Conservation (phyloP, 2,329 filamentous ascomycete species). For the Pseudogymnoascus sp. region DNA sequence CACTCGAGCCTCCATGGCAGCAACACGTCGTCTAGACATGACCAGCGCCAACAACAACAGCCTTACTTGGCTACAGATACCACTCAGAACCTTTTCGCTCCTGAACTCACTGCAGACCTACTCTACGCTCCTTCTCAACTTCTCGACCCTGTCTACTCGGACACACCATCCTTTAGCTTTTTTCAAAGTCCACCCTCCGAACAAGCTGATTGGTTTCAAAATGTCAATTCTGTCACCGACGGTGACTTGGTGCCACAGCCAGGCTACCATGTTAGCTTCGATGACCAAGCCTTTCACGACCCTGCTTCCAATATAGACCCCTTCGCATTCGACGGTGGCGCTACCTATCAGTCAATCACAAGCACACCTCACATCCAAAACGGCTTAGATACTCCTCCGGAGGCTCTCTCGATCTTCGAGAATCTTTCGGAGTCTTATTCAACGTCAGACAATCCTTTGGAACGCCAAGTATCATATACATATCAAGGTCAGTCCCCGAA, state of each 20-base stretch:
- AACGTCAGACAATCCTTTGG: background rate
- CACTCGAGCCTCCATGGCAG: slow-evolving; percentile 17
- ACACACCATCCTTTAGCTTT: background rate
- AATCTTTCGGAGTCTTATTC: background rate
- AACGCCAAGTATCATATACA: background rate
- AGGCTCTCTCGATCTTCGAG: background rate
- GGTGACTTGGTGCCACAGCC: background rate
- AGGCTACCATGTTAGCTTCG: background rate
- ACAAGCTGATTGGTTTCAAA: slow-evolving; percentile 3
- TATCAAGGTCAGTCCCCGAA: slow-evolving; percentile 1
- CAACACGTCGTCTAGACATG: slow-evolving; percentile 8
- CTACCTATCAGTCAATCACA: background rate
- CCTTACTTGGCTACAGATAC: slow-evolving; percentile 9
- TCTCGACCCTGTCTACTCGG: background rate
- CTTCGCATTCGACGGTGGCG: background rate
- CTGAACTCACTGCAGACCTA: slow-evolving; percentile 10
- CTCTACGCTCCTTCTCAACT: slow-evolving; percentile 14
- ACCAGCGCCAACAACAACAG: background rate
- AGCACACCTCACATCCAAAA: background rate
- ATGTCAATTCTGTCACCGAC: background rate
- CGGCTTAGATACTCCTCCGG: background rate
- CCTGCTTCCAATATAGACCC: background rate
- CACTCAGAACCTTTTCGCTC: slow-evolving; percentile 1
- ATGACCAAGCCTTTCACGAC: slow-evolving; percentile 6
- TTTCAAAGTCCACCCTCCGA: slow-evolving; percentile 3